phyloP scores from a whole-genome alignment of 78 protist species.

The Dictyostelium capitatum region DNA sequence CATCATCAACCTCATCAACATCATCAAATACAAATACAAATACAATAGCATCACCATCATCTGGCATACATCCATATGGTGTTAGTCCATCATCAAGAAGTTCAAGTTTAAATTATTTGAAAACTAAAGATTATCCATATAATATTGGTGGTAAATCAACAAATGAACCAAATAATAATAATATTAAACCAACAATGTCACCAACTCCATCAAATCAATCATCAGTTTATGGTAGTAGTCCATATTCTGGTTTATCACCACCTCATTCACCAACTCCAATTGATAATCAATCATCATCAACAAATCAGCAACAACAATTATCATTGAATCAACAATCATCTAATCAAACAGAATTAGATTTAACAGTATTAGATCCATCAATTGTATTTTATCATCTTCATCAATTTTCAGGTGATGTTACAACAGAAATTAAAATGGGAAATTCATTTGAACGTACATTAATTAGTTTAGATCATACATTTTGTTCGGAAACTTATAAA shows the following conservation, averaged over 20 bases:
- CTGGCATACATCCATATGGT: neutral
- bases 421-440: slow-evolving; percentile 71
- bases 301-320: neutral
- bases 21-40: neutral
- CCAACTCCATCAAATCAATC: slow-evolving; percentile 11
- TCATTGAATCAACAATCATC: no score
- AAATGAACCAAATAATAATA: neutral
- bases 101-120: neutral
- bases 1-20: neutral
- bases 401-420: slow-evolving; percentile 74
- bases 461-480: slow-evolving; percentile 67
- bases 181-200: neutral
- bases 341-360: neutral
- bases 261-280: slow-evolving; percentile 72
- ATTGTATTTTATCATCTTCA: slow-evolving; percentile 71
- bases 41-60: neutral
- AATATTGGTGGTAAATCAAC: neutral
- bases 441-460: slow-evolving; percentile 61
- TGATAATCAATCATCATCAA: neutral
- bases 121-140: neutral
- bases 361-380: slow-evolving; percentile 56
- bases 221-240: neutral
- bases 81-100: slow-evolving; percentile 10
- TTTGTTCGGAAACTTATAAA: slow-evolving; percentile 75
- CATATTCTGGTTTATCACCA: slow-evolving; percentile 40